Conservation (phyloP, 2,329 filamentous ascomycete genomes). For the Aspergillus sp. region DNA sequence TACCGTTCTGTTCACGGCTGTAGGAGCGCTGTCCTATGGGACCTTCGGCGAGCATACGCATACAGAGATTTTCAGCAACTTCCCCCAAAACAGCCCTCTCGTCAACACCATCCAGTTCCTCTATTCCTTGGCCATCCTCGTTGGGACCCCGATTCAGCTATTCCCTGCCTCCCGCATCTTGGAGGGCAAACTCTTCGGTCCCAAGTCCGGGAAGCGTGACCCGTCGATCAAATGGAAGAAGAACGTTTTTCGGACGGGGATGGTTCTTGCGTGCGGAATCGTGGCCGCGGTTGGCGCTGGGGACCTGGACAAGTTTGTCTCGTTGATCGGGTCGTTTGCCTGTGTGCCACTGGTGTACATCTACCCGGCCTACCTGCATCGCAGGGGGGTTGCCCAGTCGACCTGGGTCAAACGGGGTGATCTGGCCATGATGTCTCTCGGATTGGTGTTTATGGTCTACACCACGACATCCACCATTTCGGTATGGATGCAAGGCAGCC, state of each 20-base stretch:
- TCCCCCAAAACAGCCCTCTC: slow-evolving; percentile 87
- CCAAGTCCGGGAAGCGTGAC: slow-evolving; percentile 88
- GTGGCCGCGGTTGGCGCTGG: slow-evolving; percentile 88
- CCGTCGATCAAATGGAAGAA: slow-evolving; percentile 99
- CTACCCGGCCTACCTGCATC: slow-evolving; percentile 78
- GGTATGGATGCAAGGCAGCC: slow-evolving; percentile 18
- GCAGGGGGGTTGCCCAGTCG: slow-evolving; percentile 63
- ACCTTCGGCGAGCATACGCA: slow-evolving; percentile 91
- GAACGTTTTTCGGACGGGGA: slow-evolving; percentile 87
- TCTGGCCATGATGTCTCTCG: slow-evolving; percentile 61
- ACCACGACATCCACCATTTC: slow-evolving; percentile 63
- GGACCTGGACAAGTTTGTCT: slow-evolving; percentile 93
- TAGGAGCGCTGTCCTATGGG: slow-evolving; percentile 89
- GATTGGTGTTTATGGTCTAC: slow-evolving; percentile 67
- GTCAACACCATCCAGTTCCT: slow-evolving; percentile 94
- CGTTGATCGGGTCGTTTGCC: slow-evolving; percentile 90
- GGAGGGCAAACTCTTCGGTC: slow-evolving; percentile 85
- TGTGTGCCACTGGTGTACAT: slow-evolving; percentile 95
- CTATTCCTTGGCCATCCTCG: slow-evolving; percentile 86
- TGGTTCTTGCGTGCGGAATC: slow-evolving; percentile 78
- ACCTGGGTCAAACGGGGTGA: slow-evolving; percentile 58
- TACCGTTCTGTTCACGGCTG: slow-evolving; percentile 80
- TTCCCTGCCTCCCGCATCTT: slow-evolving; percentile 95
- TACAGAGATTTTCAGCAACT: slow-evolving; percentile 90
- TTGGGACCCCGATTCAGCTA: slow-evolving; percentile 90